A percentile compares a stretch with the other conserved stretches of the same genome.
These are phyloP conservation scores for Thuja plicata DNA, from an alignment of 83 land plant genomes.

Conservation along the genomic window DNA sequence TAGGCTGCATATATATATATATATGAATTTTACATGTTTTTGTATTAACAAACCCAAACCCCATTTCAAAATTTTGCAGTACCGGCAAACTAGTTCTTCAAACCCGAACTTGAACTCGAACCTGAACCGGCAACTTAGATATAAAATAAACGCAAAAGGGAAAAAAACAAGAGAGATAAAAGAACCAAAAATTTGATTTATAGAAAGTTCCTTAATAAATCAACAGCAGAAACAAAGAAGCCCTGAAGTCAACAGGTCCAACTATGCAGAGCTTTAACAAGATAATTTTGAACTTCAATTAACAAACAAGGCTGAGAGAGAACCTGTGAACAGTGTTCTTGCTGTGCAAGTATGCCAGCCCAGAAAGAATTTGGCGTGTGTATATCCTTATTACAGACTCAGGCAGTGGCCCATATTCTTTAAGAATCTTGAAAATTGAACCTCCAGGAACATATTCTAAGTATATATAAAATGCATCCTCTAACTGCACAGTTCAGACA, in stretches of 20 bases:
- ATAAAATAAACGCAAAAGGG: background rate
- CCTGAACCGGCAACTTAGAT: background rate
- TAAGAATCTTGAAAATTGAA: slow-evolving; percentile 77
- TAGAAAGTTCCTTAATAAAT: background rate
- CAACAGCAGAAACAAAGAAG: background rate
- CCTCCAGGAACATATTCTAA: slow-evolving; percentile 96
- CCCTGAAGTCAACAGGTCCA: background rate
- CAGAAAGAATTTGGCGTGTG: slow-evolving; percentile 93
- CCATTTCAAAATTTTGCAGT: no score
- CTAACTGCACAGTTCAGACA: slow-evolving; percentile 57
- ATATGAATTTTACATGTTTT: no score
- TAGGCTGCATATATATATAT: no score
- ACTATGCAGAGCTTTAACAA: background rate
- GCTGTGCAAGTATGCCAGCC: slow-evolving; percentile 89
- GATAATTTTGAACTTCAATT: background rate
- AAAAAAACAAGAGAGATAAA: background rate
- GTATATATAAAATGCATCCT: slow-evolving; percentile 82
- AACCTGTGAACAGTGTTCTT: slow-evolving; percentile 91
- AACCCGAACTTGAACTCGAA: no score
- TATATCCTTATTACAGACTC: slow-evolving; percentile 90
- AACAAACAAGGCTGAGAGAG: background rate
- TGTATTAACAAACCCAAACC: no score
- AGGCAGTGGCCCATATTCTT: slow-evolving; percentile 80
- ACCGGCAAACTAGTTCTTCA: no score
- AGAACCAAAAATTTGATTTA: background rate